Conservation (phyloP, 352 stramenopile genomes). For the Aphanomyces astaci region DNA sequence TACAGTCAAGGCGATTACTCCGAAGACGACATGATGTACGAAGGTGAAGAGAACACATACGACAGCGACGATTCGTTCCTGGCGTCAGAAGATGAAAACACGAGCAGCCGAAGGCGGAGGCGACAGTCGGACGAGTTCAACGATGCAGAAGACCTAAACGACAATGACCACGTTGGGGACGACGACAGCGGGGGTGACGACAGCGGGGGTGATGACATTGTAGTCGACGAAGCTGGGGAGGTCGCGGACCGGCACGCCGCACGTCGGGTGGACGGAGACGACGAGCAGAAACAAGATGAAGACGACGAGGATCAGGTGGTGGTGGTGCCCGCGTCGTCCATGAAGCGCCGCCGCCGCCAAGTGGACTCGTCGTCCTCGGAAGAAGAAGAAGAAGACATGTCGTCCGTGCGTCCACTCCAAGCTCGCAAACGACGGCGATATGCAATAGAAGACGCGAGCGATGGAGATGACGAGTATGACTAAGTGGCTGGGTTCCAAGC, state of each 20-base stretch:
- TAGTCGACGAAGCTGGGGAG: no score
- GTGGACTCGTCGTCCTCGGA: slow-evolving; percentile 12
- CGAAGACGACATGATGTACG: slow-evolving; percentile 29
- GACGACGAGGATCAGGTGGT: background rate
- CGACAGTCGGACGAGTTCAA: slow-evolving; percentile 29
- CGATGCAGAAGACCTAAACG: slow-evolving; percentile 27
- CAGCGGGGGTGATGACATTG: no score
- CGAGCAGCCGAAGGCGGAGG: background rate
- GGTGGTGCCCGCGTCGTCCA: background rate
- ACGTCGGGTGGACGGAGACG: background rate
- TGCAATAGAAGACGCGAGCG: background rate
- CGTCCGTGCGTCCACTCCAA: background rate
- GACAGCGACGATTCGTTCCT: slow-evolving; percentile 70
- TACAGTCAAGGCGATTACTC: background rate
- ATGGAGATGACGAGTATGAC: slow-evolving; percentile 3
- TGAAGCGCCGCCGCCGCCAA: background rate
- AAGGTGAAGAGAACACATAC: slow-evolving; percentile 32
- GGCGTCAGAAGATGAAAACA: slow-evolving; percentile 39
- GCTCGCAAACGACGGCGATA: background rate
- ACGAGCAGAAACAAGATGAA: background rate
- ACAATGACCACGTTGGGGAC: background rate
- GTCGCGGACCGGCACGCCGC: no score
- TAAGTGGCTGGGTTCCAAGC: no score
- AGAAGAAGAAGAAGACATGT: slow-evolving; percentile 9
- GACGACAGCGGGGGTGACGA: no score